A percentile compares a stretch with the other conserved stretches of the same genome.
Conservation (phyloP, 2,329 filamentous ascomycete species). For the Tolypocladium inflatum region DNA sequence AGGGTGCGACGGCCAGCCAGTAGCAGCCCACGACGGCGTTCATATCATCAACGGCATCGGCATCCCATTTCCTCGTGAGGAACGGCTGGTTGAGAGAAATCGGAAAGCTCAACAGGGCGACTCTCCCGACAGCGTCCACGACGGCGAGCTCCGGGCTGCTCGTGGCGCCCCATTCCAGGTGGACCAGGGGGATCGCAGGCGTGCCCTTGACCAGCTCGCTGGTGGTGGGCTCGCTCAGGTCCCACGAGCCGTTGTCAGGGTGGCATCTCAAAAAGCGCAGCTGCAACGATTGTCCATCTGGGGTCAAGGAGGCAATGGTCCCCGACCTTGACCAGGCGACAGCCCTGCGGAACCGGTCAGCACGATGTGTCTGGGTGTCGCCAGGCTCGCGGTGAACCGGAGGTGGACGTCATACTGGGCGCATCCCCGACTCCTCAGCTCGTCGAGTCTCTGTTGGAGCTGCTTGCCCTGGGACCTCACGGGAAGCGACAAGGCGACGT, state of each 20-base stretch:
- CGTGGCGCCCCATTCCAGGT: slow-evolving; percentile 71
- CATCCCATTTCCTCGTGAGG: slow-evolving; percentile 49
- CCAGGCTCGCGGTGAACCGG: neutral
- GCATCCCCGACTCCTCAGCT: slow-evolving; percentile 65
- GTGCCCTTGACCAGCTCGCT: slow-evolving; percentile 51
- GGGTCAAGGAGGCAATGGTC: slow-evolving; percentile 71
- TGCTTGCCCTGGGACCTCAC: slow-evolving; percentile 42
- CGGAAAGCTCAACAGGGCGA: slow-evolving; percentile 64
- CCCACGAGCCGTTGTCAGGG: slow-evolving; percentile 63
- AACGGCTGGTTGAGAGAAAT: slow-evolving; percentile 66
- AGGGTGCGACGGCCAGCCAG: slow-evolving; percentile 62
- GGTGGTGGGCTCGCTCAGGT: slow-evolving; percentile 60
- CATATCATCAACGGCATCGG: slow-evolving; percentile 65
- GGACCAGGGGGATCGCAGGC: slow-evolving; percentile 61
- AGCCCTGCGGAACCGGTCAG: slow-evolving; percentile 38
- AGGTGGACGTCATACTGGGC: slow-evolving; percentile 55
- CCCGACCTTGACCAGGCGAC: slow-evolving; percentile 85
- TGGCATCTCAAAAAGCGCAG: slow-evolving; percentile 64
- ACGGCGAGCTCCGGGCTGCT: slow-evolving; percentile 72
- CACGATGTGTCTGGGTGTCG: too few relatives aligned
- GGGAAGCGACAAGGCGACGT: slow-evolving; percentile 47
- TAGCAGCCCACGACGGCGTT: slow-evolving; percentile 73
- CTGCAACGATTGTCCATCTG: slow-evolving; percentile 61
- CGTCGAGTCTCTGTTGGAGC: slow-evolving; percentile 64
- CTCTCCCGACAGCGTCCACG: slow-evolving; percentile 68